A percentile compares a stretch with the other conserved stretches of the same genome.
Conservation (phyloP, 2,329 filamentous ascomycete genomes). For the Elsinoe australis region DNA sequence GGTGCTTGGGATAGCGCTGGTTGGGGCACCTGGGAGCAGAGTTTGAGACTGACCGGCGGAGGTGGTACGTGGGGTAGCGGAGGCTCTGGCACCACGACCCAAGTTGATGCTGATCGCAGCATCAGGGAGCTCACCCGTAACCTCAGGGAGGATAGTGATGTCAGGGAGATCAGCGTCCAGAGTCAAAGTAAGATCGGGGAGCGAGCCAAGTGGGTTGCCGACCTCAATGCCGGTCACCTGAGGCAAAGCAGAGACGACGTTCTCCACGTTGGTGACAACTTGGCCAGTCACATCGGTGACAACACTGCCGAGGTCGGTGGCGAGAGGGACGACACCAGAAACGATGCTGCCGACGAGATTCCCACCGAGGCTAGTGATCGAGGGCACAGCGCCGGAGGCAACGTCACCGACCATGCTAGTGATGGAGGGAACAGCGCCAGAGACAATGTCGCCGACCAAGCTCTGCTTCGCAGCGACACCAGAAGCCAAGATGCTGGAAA, state of each 20-base stretch:
- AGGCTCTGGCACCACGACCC: not conserved
- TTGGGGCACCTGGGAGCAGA: not conserved
- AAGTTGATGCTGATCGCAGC: constrained; percentile 9
- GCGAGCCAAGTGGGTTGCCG: constrained; percentile 5
- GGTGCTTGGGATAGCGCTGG: not conserved
- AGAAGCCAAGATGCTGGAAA: not conserved
- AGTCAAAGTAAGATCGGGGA: constrained; percentile 6
- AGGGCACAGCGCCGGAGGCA: not conserved
- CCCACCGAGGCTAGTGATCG: not conserved
- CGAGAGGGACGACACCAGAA: not conserved
- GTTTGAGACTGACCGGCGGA: not conserved
- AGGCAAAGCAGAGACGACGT: constrained; percentile 3
- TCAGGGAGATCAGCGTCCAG: constrained; percentile 8
- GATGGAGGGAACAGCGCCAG: not conserved
- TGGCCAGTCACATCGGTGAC: not conserved
- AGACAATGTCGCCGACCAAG: not conserved
- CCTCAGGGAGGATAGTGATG: constrained; percentile 4
- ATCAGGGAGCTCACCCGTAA: constrained; percentile 5
- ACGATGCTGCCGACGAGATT: not conserved
- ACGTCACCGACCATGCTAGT: not conserved
- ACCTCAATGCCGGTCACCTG: constrained; percentile 6
- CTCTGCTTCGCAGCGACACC: constrained; percentile 12
- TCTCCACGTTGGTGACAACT: constrained; percentile 3
- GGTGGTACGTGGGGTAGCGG: not conserved
- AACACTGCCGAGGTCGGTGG: not conserved